A percentile compares a stretch with the other conserved stretches of the same genome.
phyloP scores from a whole-genome alignment of 768 basidiomycete genomes.

The Multifurca ochricompacta region DNA sequence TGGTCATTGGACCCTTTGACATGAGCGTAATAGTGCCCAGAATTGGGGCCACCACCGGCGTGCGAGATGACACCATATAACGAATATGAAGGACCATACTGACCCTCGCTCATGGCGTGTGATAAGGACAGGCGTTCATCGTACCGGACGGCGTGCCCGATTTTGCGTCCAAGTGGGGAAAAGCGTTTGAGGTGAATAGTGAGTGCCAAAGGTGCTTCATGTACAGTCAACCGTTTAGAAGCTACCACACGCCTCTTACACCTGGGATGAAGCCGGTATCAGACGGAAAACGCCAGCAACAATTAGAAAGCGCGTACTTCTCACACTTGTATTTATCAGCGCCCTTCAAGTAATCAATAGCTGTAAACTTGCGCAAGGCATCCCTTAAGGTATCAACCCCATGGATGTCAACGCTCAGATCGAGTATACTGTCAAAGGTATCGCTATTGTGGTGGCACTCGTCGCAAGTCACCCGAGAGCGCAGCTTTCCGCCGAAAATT shows the following conservation, averaged over 20 bases:
- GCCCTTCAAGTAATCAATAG: conserved; percentile 75
- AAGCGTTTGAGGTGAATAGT: conserved; percentile 96
- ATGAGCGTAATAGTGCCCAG: conserved; percentile 90
- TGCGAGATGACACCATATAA: conserved; percentile 92
- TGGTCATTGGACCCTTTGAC: conserved; percentile 59
- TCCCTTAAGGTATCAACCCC: conserved; percentile 54
- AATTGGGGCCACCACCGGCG: conserved; percentile 87
- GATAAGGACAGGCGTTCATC: conserved; percentile 64
- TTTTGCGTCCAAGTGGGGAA: conserved; percentile 82
- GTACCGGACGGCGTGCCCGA: conserved; percentile 70
- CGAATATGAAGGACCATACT: conserved; percentile 71
- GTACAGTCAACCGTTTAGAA: conserved; percentile 82
- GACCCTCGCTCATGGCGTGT: conserved; percentile 76
- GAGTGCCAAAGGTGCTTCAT: conserved; percentile 80
- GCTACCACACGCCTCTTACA: conserved; percentile 90
- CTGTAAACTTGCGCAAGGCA: conserved; percentile 73
- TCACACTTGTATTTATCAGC: conserved; percentile 98
- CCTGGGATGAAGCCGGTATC: conserved; percentile 33
- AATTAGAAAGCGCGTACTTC: conserved; percentile 52
- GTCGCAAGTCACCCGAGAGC: conserved; percentile 83
- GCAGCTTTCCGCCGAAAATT: conserved; percentile 86
- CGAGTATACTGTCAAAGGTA: conserved; percentile 92
- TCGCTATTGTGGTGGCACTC: conserved; percentile 84
- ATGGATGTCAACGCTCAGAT: conserved; percentile 86
- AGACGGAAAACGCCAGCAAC: background rate